Evolutionary conservation across 192 early-diverging fungal genomes (phyloP).

Genomic region (Umbelopsis vinacea): DNA sequence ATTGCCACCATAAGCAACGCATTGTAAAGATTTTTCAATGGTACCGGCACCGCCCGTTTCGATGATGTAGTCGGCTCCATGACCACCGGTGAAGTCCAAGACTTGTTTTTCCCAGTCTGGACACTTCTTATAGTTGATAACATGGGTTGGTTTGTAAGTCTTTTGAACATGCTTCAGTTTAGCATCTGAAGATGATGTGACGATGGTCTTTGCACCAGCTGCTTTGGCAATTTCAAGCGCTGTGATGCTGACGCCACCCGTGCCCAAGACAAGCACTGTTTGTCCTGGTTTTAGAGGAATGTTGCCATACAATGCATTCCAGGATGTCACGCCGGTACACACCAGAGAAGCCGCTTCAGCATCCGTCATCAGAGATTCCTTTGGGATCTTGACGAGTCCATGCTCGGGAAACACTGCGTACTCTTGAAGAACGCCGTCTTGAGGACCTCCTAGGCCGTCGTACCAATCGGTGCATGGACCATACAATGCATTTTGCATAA

Average conservation of each 20-base stretch:
- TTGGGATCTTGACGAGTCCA: slow-evolving; percentile 21
- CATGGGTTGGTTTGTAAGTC: background rate
- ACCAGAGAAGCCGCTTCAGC: slow-evolving; percentile 19
- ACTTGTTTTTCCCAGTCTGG: slow-evolving; percentile 30
- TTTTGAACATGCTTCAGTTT: slow-evolving; percentile 13
- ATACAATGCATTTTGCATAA: background rate
- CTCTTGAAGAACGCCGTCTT: slow-evolving; percentile 12
- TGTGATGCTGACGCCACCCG: slow-evolving; percentile 23
- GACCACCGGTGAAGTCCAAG: background rate
- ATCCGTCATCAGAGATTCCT: slow-evolving; percentile 4
- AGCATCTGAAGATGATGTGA: slow-evolving; percentile 27
- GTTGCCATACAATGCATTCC: slow-evolving; percentile 21
- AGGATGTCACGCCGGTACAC: slow-evolving; percentile 25
- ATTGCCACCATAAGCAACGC: background rate
- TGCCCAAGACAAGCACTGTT: slow-evolving; percentile 22
- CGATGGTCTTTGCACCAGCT: slow-evolving; percentile 21
- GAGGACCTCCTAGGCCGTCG: background rate
- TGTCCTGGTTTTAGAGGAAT: background rate
- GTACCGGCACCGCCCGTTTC: slow-evolving; percentile 27
- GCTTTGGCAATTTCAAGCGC: slow-evolving; percentile 23
- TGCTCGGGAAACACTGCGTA: background rate
- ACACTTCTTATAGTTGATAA: slow-evolving; percentile 20
- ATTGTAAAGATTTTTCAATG: slow-evolving; percentile 20
- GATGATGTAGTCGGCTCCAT: slow-evolving; percentile 23
- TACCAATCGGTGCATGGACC: background rate